Base-by-base conservation (phyloP, 78 protist genomes). In the Fonticula alba region DNA sequence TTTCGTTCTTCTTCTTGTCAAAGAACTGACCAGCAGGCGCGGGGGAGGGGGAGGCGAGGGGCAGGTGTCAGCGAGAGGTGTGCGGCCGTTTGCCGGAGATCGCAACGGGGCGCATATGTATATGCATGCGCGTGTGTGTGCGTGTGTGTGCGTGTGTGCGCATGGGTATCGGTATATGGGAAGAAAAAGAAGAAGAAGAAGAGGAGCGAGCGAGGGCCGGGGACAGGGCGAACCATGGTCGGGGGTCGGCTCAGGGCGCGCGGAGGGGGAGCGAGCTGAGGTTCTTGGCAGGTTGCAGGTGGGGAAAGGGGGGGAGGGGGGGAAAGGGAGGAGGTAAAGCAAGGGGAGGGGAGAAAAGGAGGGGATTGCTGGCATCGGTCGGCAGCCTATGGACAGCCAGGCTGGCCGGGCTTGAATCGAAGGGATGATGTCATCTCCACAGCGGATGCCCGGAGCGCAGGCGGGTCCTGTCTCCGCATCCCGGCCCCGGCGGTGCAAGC, bases 1-100 rank as follows among this genome's bases (percentile, higher is more conserved):
- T 66, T 17, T 68, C 64, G 11, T 69, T 37, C 58, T 69, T 56
- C 52, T 69, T 55, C 33, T 69, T 14, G 24, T 63, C 72, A 43
- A 43, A 47, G 9, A 24, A 50, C 51, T 61, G 57, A 19, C 59
- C 58, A 19, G 29, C 40, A 6, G 32, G 17, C 22, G 17, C 43
- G 20, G 73, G 41, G 22, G 73, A 36, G 65, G 65, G 51, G 51
- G 15, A 47, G 26, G 51, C 15, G 51, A 11, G 15, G n/a, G n/a
- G n/a, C n/a, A n/a, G n/a, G n/a, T n/a, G 19, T 52, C 37, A 50
- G 32, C 20, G 17, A 9, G 7, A 19, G 9, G 32, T 22, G 63
- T 57, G 56, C 56, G 56, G 68, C 17, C 36, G 14, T 26, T 49
- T 47, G 13, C 26, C 36, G 27, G 55, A 19, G 31, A 15, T 36